A percentile compares a stretch with the other conserved stretches of the same genome.
These are phyloP conservation scores for Dioszegia crocea DNA, from an alignment of 768 basidiomycete species.

Conservation along the genomic window DNA sequence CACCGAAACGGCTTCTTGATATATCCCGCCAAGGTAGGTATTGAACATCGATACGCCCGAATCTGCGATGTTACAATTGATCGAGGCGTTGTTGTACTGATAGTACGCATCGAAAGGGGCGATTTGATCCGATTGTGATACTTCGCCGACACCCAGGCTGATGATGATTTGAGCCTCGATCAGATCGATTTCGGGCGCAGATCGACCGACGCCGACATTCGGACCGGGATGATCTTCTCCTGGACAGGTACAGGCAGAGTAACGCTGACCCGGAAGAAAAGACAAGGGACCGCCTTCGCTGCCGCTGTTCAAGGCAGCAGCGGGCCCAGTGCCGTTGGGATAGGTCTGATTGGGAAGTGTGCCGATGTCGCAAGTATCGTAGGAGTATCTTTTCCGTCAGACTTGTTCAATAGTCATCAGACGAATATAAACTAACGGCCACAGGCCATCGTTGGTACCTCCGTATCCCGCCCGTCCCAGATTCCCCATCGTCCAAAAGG, in stretches of 20 bases:
- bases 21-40: constrained; percentile 49
- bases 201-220: constrained; percentile 60
- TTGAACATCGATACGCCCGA: constrained; percentile 51
- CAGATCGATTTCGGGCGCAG: constrained; percentile 89
- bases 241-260: constrained; percentile 72
- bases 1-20: constrained; percentile 58
- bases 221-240: constrained; percentile 87
- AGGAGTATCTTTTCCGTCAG: constrained; percentile 28
- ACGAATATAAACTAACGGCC: constrained; percentile 24
- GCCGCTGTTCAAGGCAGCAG: constrained; percentile 42
- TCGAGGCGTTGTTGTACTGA: constrained; percentile 46
- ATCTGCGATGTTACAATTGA: constrained; percentile 26
- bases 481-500: constrained; percentile 64
- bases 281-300: constrained; percentile 37
- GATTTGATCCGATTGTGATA: constrained; percentile 70
- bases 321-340: constrained; percentile 32
- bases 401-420: constrained; percentile 50
- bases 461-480: constrained; percentile 85
- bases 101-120: constrained; percentile 60
- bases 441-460: constrained; percentile 68
- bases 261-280: constrained; percentile 48
- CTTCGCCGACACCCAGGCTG: constrained; percentile 54
- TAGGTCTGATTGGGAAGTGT: constrained; percentile 43
- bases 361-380: constrained; percentile 45
- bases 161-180: constrained; percentile 77